phyloP scores from a whole-genome alignment of 768 basidiomycete genomes.

The Suillus brevipes region DNA sequence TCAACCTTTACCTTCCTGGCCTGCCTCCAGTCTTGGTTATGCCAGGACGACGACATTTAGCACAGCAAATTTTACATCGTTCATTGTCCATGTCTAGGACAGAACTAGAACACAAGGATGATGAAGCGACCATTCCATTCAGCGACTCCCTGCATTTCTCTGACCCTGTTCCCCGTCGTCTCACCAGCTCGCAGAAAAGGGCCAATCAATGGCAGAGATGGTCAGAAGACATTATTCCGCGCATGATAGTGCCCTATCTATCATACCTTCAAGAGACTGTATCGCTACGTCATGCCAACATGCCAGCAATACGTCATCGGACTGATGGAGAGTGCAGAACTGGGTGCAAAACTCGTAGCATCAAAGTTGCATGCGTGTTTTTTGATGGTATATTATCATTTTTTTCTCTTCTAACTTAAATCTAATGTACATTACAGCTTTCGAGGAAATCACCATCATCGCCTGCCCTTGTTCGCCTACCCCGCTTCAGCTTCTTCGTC shows the following conservation, averaged over 20 bases:
- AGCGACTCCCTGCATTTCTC: no score
- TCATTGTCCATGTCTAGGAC: no score
- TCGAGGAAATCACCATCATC: slow-evolving; percentile 8
- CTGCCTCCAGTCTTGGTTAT: not conserved
- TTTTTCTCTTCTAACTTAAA: not conserved
- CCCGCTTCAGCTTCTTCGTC: slow-evolving; percentile 23
- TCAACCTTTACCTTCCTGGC: not conserved
- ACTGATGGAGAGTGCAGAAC: not conserved
- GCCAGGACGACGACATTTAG: not conserved
- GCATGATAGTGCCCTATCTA: slow-evolving; percentile 5
- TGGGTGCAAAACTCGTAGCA: not conserved
- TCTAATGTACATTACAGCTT: slow-evolving; percentile 4
- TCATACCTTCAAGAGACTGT: not conserved
- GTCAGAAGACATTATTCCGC: not conserved
- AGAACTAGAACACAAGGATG: no score
- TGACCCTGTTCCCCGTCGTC: no score
- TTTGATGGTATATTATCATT: slow-evolving; percentile 4
- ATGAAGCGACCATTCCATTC: no score
- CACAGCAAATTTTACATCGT: not conserved
- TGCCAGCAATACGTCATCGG: no score
- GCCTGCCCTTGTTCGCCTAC: slow-evolving; percentile 17
- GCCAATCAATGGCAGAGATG: no score
- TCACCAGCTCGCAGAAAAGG: no score
- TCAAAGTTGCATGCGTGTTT: slow-evolving; percentile 4
- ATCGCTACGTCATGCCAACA: not conserved